Evolutionary conservation across 2,329 filamentous ascomycete species (phyloP), one percentile per base, ranked within the genome.

Genomic region (Neonectria punicea): DNA sequence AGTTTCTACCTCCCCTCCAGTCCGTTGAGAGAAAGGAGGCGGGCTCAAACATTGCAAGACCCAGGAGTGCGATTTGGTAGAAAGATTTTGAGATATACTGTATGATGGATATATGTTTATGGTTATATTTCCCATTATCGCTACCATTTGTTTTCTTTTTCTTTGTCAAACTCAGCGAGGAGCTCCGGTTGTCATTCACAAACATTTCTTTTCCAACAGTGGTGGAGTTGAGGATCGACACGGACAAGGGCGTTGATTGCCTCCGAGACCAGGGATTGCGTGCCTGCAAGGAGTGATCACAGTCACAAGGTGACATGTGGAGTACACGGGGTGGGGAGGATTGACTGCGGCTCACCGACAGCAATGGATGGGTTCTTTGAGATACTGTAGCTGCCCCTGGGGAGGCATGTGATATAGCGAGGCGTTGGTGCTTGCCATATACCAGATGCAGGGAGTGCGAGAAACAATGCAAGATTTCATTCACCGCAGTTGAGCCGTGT

Each of bases 61-160:
- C 67, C 22, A 58, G 65, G 41, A 70, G 69, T 44, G 58, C 67
- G 18, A 50, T 69, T 18, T 70, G 69, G 69, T 70, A 65, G 51
- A 44, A 43, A 32, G 6, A 5, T 16, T 20, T 51, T n/a, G 14
- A 53, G 32, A 50, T 53, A 14, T 36, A 49, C 20, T 47, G 11
- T 47, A 41, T n/a, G 41, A 50, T 43, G 44, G 44, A 22, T 41
- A 36, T 14, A 28, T 20, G 28, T 30, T 60, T n/a, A 39, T 47
- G 18, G 16, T 20, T 28, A 20, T 28, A 5, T 43, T 20, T 6
- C 10, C 39, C 14, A 18, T 10, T 49, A 41, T 10, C 8, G 11
- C 28, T 14, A 9, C 3, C 10, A 11, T 28, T 9, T 13, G 10
- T 6, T 30, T 47, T 46, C 20, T 22, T 51, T 9, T 36, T 5